phyloP scores from a whole-genome alignment of 2,329 filamentous ascomycete species.

The Pseudogymnoascus sp. region DNA sequence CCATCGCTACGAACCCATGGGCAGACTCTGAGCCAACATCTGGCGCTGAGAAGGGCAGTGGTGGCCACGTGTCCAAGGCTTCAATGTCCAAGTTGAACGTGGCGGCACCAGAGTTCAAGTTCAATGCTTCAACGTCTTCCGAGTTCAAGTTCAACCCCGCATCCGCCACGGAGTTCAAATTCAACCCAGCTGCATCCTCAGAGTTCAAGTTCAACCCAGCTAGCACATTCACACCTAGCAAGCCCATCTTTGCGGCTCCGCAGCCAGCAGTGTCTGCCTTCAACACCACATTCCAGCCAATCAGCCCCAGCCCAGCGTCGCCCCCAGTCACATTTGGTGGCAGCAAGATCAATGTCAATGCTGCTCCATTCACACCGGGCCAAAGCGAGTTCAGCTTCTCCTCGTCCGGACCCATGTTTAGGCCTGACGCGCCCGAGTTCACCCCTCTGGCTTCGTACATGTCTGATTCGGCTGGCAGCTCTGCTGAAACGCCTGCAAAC shows the following conservation, averaged over 20 bases:
- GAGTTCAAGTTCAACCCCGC: conserved; percentile 17
- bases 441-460: conserved; percentile 48
- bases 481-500: conserved; percentile 29
- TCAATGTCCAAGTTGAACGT: conserved; percentile 80
- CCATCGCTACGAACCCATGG: conserved; percentile 56
- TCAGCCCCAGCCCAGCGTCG: conserved; percentile 25
- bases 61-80: conserved; percentile 58
- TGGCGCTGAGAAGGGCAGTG: conserved; percentile 30
- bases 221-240: conserved; percentile 45
- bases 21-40: conserved; percentile 39
- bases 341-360: conserved; percentile 54
- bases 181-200: conserved; percentile 76
- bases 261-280: conserved; percentile 35
- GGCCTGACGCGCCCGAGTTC: conserved; percentile 69
- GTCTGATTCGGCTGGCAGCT: conserved; percentile 40
- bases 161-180: conserved; percentile 65
- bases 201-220: conserved; percentile 61
- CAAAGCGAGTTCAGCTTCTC: conserved; percentile 62
- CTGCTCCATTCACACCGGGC: conserved; percentile 63
- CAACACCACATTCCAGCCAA: conserved; percentile 13
- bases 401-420: conserved; percentile 57
- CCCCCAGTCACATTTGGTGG: conserved; percentile 22
- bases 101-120: conserved; percentile 80
- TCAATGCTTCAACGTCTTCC: conserved; percentile 39
- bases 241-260: conserved; percentile 39